phyloP scores from a whole-genome alignment of 2,329 filamentous ascomycete species.

The Sporothrix phasma region DNA sequence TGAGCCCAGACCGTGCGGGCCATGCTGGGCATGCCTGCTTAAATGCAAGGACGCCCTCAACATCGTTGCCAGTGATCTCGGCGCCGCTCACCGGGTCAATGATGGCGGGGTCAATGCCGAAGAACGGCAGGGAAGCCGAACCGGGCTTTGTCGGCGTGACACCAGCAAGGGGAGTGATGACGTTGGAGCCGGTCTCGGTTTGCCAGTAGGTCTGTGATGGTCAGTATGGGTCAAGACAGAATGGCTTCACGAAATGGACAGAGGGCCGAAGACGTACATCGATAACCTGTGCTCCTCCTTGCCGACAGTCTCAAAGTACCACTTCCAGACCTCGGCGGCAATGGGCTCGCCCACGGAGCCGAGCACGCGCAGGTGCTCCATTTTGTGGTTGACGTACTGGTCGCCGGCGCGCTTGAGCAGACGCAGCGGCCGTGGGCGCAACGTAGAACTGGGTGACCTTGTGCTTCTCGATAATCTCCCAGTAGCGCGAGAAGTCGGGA shows the following conservation, averaged over 20 bases:
- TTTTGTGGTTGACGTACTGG: conserved; percentile 78
- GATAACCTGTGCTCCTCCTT: conserved; percentile 86
- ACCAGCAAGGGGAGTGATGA: conserved; percentile 87
- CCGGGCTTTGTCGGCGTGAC: conserved; percentile 95
- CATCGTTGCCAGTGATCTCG: conserved; percentile 89
- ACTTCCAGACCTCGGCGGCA: conserved; percentile 97
- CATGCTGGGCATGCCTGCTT: conserved; percentile 98
- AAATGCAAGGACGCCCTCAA: conserved; percentile 92
- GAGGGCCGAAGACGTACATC: conserved; percentile 55
- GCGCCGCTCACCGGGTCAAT: conserved; percentile 93
- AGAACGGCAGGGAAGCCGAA: conserved; percentile 92
- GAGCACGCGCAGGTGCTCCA: conserved; percentile 81
- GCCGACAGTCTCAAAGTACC: conserved; percentile 94
- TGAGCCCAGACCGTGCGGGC: conserved; percentile 90
- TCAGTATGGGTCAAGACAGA: conserved; percentile 17
- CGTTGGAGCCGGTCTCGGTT: conserved; percentile 94
- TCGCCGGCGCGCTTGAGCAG: conserved; percentile 92
- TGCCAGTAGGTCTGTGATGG: conserved; percentile 87
- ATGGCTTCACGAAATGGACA: not conserved
- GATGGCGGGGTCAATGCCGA: conserved; percentile 94
- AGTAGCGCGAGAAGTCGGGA: conserved; percentile 95
- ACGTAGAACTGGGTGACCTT: conserved; percentile 97
- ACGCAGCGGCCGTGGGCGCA: conserved; percentile 83
- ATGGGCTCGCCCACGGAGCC: conserved; percentile 97
- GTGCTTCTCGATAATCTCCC: conserved; percentile 96